Evolutionary conservation across 192 early-diverging fungal species (phyloP), one percentile per base, ranked within the genome.

Genomic region (Mortierella claussenii): DNA sequence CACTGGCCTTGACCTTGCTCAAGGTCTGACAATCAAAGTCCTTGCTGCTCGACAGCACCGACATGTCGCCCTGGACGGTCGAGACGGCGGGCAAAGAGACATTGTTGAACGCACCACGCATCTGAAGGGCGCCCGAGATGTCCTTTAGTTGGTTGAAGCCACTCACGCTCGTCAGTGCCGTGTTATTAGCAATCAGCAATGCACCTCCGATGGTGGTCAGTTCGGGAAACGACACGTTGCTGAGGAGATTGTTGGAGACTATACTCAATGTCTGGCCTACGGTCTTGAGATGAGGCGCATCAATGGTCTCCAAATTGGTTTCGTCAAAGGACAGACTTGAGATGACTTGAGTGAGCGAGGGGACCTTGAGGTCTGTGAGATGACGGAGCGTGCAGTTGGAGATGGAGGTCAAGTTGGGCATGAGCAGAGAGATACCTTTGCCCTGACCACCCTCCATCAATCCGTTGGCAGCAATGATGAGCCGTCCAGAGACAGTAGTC

Each of bases 121-220:
- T 68, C 51, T 87, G 76, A 23, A 90, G 73, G 47, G 86, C 84
- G 5, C 89, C 90, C 2, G 83, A 79, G 20, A 92, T 82, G 23
- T 86, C 68, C 21, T 65, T 69, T 44, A 92, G 80, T 65, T 87
- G 69, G 18, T 81, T 75, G 65, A 91, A 89, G 10, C 76, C 70
- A 46, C 78, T 65, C 30, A 92, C 78, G 40, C 64, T 62, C 18
- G 55, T 80, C 60, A 90, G 50, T n/a, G 85, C 68, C 18, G 86
- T 86, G 64, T 92, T 92, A 80, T 89, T 89, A 50, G 74, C 81
- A 23, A 92, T 82, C 49, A 84, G 69, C 43, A 90, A 74, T 33
- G 89, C 88, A 30, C 89, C 86, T 13, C 88, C 90, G 26, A 92
- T 74, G 13, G 65, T 75, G 8, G 71, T 75, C 27, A 92, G 55